Conservation (phyloP, 441 rosid genomes). For the Populus hybrid region DNA sequence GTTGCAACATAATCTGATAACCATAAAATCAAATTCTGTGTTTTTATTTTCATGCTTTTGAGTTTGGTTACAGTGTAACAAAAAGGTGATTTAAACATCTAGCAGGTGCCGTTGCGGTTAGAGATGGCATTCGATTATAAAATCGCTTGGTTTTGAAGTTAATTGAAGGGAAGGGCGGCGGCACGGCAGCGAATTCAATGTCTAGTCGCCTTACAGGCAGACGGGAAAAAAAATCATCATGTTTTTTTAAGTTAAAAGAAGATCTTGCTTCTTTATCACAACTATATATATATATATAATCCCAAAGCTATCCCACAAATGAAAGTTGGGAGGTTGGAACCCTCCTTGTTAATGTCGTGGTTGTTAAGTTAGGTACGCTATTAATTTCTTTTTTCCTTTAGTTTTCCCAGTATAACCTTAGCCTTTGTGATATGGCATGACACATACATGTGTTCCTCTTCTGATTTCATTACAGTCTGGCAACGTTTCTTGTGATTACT, state of each 20-base stretch:
- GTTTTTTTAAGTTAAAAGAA: slow-evolving; percentile 4
- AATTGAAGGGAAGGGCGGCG: slow-evolving; percentile 12
- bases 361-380: slow-evolving; percentile 24
- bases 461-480: slow-evolving; percentile 35
- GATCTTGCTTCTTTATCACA: slow-evolving; percentile 46
- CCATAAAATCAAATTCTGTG: too few species aligned
- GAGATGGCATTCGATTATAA: slow-evolving; percentile 28
- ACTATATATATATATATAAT: slow-evolving; percentile 8
- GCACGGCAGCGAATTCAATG: slow-evolving; percentile 1
- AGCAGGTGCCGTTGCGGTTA: slow-evolving; percentile 29
- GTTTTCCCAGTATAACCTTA: too few species aligned
- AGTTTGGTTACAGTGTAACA: background rate
- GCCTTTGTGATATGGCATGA: background rate
- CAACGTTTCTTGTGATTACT: background rate
- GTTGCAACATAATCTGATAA: too few species aligned
- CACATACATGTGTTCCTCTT: slow-evolving; percentile 17
- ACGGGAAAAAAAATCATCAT: slow-evolving; percentile 19
- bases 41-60: background rate
- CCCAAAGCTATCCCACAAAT: background rate
- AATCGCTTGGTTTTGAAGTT: slow-evolving; percentile 39
- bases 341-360: slow-evolving; percentile 17
- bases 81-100: slow-evolving; percentile 3
- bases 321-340: background rate
- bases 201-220: slow-evolving; percentile 9
- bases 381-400: background rate